Evolutionary conservation across 225 moss, liverwort and hornwort genomes (phyloP).

Genomic region (Polytrichum formosum): DNA sequence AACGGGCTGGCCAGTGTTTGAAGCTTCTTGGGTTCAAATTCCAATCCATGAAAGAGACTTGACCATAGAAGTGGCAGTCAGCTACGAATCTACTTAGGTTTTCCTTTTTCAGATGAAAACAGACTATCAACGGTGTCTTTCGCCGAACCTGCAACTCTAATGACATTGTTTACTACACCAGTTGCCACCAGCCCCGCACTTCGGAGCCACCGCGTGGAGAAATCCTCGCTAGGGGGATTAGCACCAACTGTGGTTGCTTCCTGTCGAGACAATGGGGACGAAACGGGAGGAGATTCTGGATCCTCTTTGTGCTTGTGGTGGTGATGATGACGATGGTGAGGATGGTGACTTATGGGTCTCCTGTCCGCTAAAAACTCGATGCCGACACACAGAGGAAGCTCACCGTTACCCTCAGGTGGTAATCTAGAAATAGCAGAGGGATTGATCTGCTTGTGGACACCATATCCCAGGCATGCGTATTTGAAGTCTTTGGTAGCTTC

Average conservation of each 20-base stretch:
- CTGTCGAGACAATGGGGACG: constrained; percentile 16
- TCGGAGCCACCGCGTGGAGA: constrained; percentile 32
- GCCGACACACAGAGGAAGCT: constrained; percentile 40
- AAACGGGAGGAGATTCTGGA: constrained; percentile 5
- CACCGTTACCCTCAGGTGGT: constrained; percentile 14
- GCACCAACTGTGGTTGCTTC: not conserved
- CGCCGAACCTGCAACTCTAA: constrained; percentile 16
- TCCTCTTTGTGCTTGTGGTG: constrained; percentile 13
- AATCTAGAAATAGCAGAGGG: not conserved
- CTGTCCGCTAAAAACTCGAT: constrained; percentile 41
- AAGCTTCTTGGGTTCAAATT: no score
- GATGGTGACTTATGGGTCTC: constrained; percentile 17
- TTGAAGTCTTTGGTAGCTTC: constrained; percentile 44
- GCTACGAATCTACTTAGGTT: constrained; percentile 26
- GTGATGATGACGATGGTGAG: not conserved
- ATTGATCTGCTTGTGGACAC: constrained; percentile 24
- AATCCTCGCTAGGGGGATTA: constrained; percentile 18
- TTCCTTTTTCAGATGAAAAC: constrained; percentile 20
- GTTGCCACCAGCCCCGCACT: constrained; percentile 38
- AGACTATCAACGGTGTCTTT: constrained; percentile 28
- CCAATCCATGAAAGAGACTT: no score
- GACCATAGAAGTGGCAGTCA: no score
- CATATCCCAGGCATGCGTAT: constrained; percentile 35
- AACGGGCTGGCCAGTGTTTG: no score
- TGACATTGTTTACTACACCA: constrained; percentile 29